A percentile compares a stretch with the other conserved stretches of the same genome.
Evolutionary conservation across 176 grass and related monocot genomes (phyloP).

Genomic region (Cenchrus fungigraminus): DNA sequence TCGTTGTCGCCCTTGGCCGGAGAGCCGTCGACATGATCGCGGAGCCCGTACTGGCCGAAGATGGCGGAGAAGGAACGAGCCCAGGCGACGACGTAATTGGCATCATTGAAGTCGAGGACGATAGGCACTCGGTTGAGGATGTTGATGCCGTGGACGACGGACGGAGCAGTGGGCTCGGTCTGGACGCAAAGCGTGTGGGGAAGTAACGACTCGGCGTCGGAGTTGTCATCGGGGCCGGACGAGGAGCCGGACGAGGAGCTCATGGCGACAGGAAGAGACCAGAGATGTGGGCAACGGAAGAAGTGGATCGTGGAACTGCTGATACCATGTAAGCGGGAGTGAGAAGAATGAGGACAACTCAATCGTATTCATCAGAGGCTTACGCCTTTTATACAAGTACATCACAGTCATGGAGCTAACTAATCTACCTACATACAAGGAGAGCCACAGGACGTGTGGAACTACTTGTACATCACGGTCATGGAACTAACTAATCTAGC

Average conservation of each 20-base stretch:
- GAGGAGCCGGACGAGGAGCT: too few species aligned
- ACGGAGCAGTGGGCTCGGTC: background rate
- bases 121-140: background rate
- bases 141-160: background rate
- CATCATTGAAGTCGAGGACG: background rate
- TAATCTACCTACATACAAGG: background rate
- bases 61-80: background rate
- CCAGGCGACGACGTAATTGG: background rate
- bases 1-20: background rate
- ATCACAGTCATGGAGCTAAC: background rate
- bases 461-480: too few species aligned
- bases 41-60: background rate
- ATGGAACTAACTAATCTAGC: too few species aligned
- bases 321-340: slow-evolving; percentile 12
- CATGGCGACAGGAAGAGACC: background rate
- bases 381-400: background rate
- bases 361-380: background rate
- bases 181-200: background rate
- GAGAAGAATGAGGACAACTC: background rate
- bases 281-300: background rate
- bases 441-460: background rate
- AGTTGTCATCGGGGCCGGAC: background rate
- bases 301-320: background rate
- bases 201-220: background rate
- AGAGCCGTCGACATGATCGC: background rate